These are phyloP conservation scores for Colletotrichum sp. DNA, from an alignment of 2,329 filamentous ascomycete species.

Conservation along the genomic window DNA sequence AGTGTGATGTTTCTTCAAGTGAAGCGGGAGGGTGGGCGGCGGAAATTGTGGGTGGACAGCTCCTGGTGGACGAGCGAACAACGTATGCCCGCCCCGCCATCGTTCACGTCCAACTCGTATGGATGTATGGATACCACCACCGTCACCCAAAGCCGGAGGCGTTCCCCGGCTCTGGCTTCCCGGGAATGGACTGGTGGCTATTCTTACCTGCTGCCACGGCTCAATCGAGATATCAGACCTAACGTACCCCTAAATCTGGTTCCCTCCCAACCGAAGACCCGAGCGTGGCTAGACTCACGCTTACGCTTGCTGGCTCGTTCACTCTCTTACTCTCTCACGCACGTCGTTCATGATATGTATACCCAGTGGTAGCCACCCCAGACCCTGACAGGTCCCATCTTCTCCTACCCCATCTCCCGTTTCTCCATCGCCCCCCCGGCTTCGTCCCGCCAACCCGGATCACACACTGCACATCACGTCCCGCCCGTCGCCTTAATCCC, in stretches of 20 bases:
- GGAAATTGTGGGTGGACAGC: neutral
- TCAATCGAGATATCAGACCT: constrained; percentile 6
- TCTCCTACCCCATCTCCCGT: neutral
- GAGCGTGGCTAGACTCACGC: neutral
- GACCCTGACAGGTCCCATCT: constrained; percentile 1
- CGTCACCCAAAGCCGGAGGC: neutral
- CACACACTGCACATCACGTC: neutral
- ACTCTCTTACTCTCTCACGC: neutral
- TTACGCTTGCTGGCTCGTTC: neutral
- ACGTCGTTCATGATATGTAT: constrained; percentile 9
- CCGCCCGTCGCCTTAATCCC: neutral
- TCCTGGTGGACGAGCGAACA: neutral
- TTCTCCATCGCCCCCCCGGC: neutral
- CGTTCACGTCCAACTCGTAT: neutral
- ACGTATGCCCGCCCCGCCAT: neutral
- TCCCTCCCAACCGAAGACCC: neutral
- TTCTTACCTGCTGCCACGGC: neutral
- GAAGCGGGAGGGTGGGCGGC: neutral
- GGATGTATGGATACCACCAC: neutral
- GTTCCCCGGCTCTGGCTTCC: neutral
- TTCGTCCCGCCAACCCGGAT: neutral
- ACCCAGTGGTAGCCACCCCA: neutral
- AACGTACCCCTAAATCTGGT: constrained; percentile 9
- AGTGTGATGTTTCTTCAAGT: neutral
- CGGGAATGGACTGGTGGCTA: constrained; percentile 2